Conservation (phyloP, 2,329 filamentous ascomycete species). For the Fusarium dimerum region DNA sequence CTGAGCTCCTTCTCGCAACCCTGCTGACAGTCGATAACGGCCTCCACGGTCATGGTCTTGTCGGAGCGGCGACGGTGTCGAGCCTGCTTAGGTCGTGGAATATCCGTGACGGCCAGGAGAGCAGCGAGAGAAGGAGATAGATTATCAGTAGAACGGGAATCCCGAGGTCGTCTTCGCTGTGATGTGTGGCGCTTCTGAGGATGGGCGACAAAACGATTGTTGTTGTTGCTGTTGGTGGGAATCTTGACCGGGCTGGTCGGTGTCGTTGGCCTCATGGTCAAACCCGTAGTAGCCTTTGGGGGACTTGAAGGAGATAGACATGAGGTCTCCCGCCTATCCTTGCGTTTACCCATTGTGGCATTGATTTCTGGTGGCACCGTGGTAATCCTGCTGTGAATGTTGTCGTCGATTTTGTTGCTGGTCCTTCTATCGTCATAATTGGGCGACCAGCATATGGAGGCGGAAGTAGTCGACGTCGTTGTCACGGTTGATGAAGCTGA, state of each 20-base stretch:
- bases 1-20: conserved; percentile 61
- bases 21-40: conserved; percentile 54
- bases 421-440: conserved; percentile 34
- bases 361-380: conserved; percentile 25
- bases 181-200: conserved; percentile 40
- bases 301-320: conserved; percentile 31
- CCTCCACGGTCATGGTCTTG: conserved; percentile 52
- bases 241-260: conserved; percentile 58
- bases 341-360: conserved; percentile 39
- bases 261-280: conserved; percentile 32
- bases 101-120: conserved; percentile 62
- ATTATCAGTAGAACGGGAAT: conserved; percentile 52
- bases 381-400: conserved; percentile 18
- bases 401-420: conserved; percentile 15
- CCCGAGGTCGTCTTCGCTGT: conserved; percentile 39
- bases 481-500: conserved; percentile 15
- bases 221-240: conserved; percentile 44
- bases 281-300: conserved; percentile 29
- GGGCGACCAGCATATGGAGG: conserved; percentile 26
- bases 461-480: conserved; percentile 19
- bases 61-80: conserved; percentile 34
- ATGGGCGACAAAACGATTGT: conserved; percentile 38
- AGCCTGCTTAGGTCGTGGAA: conserved; percentile 50
- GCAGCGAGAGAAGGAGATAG: conserved; percentile 62
- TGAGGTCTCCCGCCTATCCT: conserved; percentile 31